Evolutionary conservation across 2,329 filamentous ascomycete genomes (phyloP).

Genomic region (Talaromyces sp.): DNA sequence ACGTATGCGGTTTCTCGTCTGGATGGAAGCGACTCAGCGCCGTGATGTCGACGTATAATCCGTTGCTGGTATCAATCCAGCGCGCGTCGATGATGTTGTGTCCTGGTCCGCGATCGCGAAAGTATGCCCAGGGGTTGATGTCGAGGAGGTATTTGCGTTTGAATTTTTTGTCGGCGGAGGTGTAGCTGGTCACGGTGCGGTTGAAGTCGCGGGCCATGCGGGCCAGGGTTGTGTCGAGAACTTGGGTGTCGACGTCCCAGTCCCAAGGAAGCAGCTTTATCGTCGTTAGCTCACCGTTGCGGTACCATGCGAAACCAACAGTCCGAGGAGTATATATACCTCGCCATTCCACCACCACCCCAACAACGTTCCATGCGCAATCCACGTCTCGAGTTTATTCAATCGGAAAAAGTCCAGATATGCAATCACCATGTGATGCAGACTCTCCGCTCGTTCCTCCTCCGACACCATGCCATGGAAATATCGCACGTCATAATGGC

Average conservation of each 20-base stretch:
- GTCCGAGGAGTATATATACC: constrained; percentile 32
- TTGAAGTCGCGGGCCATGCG: constrained; percentile 66
- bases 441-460: constrained; percentile 61
- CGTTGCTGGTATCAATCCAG: constrained; percentile 73
- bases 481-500: constrained; percentile 72
- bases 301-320: neutral
- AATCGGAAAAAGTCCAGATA: constrained; percentile 66
- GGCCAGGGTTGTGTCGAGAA: constrained; percentile 62
- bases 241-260: constrained; percentile 78
- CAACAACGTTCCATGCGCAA: constrained; percentile 77
- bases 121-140: constrained; percentile 66
- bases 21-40: constrained; percentile 66
- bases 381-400: constrained; percentile 73
- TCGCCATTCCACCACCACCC: constrained; percentile 85
- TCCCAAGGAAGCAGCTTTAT: constrained; percentile 73
- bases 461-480: constrained; percentile 63
- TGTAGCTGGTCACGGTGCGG: constrained; percentile 56
- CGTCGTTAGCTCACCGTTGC: neutral
- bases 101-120: constrained; percentile 62
- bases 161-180: constrained; percentile 39
- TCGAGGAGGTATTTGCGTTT: constrained; percentile 65
- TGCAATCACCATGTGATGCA: constrained; percentile 67
- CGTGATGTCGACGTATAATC: constrained; percentile 81
- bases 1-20: constrained; percentile 57
- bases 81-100: constrained; percentile 78